These are phyloP conservation scores for Agrocybe praecox DNA, from an alignment of 768 basidiomycete genomes.

Conservation along the genomic window DNA sequence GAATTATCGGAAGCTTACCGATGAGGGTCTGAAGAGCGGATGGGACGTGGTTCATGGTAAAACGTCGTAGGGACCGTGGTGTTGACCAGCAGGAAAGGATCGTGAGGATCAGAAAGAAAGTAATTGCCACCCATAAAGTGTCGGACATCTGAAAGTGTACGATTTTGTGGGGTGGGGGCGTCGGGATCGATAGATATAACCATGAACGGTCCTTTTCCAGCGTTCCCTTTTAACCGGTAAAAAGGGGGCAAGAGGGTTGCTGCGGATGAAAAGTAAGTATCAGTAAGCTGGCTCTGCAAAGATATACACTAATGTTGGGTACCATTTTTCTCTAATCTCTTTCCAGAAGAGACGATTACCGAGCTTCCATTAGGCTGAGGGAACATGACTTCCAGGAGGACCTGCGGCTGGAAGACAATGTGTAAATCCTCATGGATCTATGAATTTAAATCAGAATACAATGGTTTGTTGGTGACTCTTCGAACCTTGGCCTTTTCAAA, in stretches of 20 bases:
- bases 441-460: background rate
- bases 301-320: background rate
- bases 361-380: background rate
- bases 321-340: background rate
- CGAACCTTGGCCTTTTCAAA: background rate
- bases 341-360: background rate
- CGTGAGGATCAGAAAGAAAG: background rate
- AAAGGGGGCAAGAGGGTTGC: background rate
- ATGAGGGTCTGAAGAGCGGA: background rate
- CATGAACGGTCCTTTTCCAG: conserved; percentile 41
- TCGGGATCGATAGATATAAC: conserved; percentile 47
- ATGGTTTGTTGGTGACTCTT: background rate
- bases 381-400: background rate
- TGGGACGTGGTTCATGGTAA: conserved; percentile 36
- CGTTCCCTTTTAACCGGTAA: background rate
- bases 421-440: background rate
- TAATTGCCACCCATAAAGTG: conserved; percentile 48
- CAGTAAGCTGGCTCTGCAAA: background rate
- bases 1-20: background rate
- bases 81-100: conserved; percentile 33
- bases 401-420: background rate
- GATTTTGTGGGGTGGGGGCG: conserved; percentile 45
- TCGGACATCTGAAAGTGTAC: conserved; percentile 40
- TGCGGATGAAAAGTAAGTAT: background rate
- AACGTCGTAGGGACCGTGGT: conserved; percentile 41